These are phyloP conservation scores for Sinapis alba DNA, from an alignment of 441 rosid genomes.

Conservation along the genomic window DNA sequence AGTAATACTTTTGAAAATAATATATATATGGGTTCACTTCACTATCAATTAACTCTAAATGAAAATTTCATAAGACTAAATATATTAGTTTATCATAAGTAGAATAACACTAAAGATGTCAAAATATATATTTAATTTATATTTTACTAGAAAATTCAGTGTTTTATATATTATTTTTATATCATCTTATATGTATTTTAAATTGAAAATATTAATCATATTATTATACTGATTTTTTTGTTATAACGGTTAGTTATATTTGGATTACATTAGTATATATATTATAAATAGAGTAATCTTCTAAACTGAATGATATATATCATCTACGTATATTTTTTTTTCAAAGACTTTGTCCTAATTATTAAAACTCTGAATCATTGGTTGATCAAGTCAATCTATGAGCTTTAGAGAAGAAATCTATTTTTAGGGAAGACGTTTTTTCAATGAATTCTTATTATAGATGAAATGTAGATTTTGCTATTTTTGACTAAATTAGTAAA, in stretches of 20 bases:
- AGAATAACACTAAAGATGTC: not conserved
- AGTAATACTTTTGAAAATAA: not conserved
- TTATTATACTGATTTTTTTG: not conserved
- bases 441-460: slow-evolving; percentile 8
- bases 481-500: slow-evolving; percentile 28
- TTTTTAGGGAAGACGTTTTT: slow-evolving; percentile 23
- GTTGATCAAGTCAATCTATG: slow-evolving; percentile 37
- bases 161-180: not conserved
- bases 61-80: not conserved
- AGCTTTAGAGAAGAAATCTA: slow-evolving; percentile 16
- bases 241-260: not conserved
- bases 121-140: not conserved
- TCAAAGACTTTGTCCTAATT: slow-evolving; percentile 22
- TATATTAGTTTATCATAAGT: not conserved
- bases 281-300: not conserved
- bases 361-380: slow-evolving; percentile 31
- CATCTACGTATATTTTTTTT: not conserved
- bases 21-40: not conserved
- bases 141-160: not conserved
- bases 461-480: not conserved
- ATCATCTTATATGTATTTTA: not conserved
- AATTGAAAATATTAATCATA: not conserved
- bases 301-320: slow-evolving; percentile 4
- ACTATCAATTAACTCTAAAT: not conserved
- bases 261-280: not conserved